Percentiles rank a stretch among this genome's conserved stretches.
These are phyloP conservation scores for Bipolaris cookei DNA, from an alignment of 2,329 filamentous ascomycete species.

Conservation along the genomic window DNA sequence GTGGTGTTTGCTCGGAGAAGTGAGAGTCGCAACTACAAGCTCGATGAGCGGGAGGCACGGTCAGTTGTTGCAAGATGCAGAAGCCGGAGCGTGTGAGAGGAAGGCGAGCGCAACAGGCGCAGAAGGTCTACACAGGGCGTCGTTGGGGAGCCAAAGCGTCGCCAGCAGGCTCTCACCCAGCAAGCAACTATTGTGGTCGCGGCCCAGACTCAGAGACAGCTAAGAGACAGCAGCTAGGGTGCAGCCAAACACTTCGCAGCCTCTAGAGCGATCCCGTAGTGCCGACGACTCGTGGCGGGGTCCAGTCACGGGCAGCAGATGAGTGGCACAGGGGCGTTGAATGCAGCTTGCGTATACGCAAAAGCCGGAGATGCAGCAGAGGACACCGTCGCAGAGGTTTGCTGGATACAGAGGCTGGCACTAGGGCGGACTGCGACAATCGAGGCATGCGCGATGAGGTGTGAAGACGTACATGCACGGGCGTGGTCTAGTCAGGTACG, in stretches of 20 bases:
- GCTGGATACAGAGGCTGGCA: slow-evolving; percentile 10
- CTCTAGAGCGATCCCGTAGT: slow-evolving; percentile 36
- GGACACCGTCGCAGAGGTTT: slow-evolving; percentile 12
- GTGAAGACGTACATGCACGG: slow-evolving; percentile 28
- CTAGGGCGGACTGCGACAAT: slow-evolving; percentile 9
- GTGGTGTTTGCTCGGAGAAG: slow-evolving; percentile 12
- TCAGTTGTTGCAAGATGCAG: slow-evolving; percentile 4
- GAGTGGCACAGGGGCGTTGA: slow-evolving; percentile 4
- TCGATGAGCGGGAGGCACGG: not conserved
- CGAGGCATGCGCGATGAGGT: slow-evolving; percentile 19
- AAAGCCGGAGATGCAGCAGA: not conserved
- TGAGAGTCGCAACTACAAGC: slow-evolving; percentile 1
- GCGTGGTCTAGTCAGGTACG: slow-evolving; percentile 23
- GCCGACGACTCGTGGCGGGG: slow-evolving; percentile 35
- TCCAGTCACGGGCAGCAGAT: slow-evolving; percentile 15
- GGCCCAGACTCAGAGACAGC: slow-evolving; percentile 23
- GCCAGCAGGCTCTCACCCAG: slow-evolving; percentile 16
- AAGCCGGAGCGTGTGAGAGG: not conserved
- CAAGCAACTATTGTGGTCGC: slow-evolving; percentile 17
- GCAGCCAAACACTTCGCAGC: slow-evolving; percentile 21
- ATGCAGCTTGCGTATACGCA: not conserved
- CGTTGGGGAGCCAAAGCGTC: slow-evolving; percentile 11
- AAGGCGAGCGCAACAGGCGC: slow-evolving; percentile 13
- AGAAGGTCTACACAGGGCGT: slow-evolving; percentile 15
- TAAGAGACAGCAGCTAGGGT: slow-evolving; percentile 22